These are phyloP conservation scores for Tylopilus sp. DNA, from an alignment of 768 basidiomycete genomes.

Conservation along the genomic window DNA sequence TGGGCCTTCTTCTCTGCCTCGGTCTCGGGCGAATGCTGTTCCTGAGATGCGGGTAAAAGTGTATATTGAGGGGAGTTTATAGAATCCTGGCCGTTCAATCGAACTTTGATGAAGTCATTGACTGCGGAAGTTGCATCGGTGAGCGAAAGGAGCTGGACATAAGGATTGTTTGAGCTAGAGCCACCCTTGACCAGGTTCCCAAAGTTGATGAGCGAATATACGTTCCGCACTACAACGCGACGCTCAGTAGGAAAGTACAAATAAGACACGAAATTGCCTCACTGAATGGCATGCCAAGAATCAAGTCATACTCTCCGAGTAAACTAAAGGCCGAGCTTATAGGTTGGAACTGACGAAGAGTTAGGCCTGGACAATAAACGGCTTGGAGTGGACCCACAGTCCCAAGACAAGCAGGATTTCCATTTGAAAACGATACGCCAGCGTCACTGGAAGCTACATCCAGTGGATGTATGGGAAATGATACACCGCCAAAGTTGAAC, in stretches of 20 bases:
- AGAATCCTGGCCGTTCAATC: conserved; percentile 57
- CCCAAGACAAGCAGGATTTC: conserved; percentile 61
- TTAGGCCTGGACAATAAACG: conserved; percentile 4
- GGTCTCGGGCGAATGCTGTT: conserved; percentile 62
- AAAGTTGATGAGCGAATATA: conserved; percentile 68
- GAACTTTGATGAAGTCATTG: conserved; percentile 62
- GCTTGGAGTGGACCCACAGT: conserved; percentile 44
- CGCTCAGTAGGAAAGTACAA: conserved; percentile 3
- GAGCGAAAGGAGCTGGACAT: conserved; percentile 63
- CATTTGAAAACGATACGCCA: conserved; percentile 37
- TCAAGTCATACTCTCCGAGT: conserved; percentile 77
- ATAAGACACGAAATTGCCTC: conserved; percentile 25
- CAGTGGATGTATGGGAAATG: conserved; percentile 73
- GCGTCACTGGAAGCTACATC: conserved; percentile 64
- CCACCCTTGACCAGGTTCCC: conserved; percentile 62
- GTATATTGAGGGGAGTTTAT: conserved; percentile 51
- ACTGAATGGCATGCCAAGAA: conserved; percentile 81
- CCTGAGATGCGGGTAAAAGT: conserved; percentile 57
- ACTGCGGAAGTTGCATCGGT: conserved; percentile 52
- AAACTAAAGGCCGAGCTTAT: conserved; percentile 77
- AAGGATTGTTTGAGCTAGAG: conserved; percentile 52
- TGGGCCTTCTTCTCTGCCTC: conserved; percentile 62
- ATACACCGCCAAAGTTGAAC: conserved; percentile 65
- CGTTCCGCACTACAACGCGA: conserved; percentile 61
- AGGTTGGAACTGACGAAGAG: conserved; percentile 65